These are phyloP conservation scores for Nemania serpens DNA, from an alignment of 2,329 filamentous ascomycete genomes.

Conservation along the genomic window DNA sequence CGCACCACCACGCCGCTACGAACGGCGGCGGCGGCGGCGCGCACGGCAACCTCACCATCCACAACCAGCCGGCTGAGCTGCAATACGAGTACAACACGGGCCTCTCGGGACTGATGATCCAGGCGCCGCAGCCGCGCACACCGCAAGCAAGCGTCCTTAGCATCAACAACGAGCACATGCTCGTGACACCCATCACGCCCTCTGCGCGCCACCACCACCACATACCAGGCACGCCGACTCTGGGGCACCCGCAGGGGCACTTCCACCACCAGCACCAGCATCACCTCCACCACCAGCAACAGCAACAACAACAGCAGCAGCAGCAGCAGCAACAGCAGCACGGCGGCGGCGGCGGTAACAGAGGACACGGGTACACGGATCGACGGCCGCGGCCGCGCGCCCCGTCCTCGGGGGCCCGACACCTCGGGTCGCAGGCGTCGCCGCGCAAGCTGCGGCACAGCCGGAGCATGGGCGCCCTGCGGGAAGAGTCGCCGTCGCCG, in stretches of 20 bases:
- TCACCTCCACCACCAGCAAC: conserved; percentile 24
- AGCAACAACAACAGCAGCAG: conserved; percentile 13
- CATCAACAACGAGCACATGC: conserved; percentile 30
- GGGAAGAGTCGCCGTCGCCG: conserved; percentile 45
- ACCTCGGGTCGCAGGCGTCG: conserved; percentile 47
- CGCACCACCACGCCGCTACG: neutral
- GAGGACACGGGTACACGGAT: conserved; percentile 35
- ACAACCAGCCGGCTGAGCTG: conserved; percentile 47
- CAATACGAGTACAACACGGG: conserved; percentile 47
- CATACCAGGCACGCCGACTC: conserved; percentile 8
- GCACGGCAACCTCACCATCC: conserved; percentile 44
- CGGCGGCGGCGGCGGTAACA: conserved; percentile 6
- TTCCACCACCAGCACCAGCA: neutral
- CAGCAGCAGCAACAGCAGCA: conserved; percentile 12
- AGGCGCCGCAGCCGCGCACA: conserved; percentile 55
- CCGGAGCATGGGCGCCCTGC: conserved; percentile 33
- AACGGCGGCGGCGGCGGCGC: neutral
- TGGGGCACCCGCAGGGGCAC: conserved; percentile 26
- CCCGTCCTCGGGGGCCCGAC: conserved; percentile 58
- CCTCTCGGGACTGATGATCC: conserved; percentile 55
- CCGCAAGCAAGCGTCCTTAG: conserved; percentile 46
- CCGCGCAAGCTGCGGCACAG: conserved; percentile 50
- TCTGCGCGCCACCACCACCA: conserved; percentile 9
- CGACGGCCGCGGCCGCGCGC: conserved; percentile 56
- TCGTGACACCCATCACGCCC: neutral